Evolutionary conservation across 2,329 filamentous ascomycete species (phyloP).

Genomic region (Calonectria ilicicola): DNA sequence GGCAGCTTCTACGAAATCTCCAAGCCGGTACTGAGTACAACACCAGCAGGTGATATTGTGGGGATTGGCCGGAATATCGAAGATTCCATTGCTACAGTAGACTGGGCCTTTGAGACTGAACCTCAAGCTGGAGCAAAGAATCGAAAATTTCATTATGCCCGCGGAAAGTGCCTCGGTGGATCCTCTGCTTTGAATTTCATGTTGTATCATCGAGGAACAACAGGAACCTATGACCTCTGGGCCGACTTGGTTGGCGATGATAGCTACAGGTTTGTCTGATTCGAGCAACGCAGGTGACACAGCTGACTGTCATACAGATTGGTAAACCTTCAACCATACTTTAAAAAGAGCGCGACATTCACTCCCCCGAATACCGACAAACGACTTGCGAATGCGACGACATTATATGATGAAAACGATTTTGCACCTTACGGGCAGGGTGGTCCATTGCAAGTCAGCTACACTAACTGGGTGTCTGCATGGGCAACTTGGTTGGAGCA

Average conservation of each 20-base stretch:
- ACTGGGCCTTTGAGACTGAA: background rate
- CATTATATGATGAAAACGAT: background rate
- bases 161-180: slow-evolving; percentile 8
- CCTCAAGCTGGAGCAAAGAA: slow-evolving; percentile 12
- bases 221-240: slow-evolving; percentile 4
- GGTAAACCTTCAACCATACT: background rate
- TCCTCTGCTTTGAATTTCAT: slow-evolving; percentile 7
- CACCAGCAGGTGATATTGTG: background rate
- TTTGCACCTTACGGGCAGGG: background rate
- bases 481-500: slow-evolving; percentile 7
- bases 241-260: slow-evolving; percentile 11
- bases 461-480: background rate
- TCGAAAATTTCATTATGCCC: background rate
- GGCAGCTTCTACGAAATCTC: background rate
- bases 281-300: background rate
- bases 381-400: background rate
- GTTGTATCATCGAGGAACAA: slow-evolving; percentile 5
- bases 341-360: background rate
- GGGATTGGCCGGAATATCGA: background rate
- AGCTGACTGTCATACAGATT: background rate
- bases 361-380: background rate
- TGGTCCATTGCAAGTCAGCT: slow-evolving; percentile 5
- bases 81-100: background rate
- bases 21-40: background rate
- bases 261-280: slow-evolving; percentile 3